phyloP scores from a whole-genome alignment of 768 basidiomycete species.

The Boletus patriciae region DNA sequence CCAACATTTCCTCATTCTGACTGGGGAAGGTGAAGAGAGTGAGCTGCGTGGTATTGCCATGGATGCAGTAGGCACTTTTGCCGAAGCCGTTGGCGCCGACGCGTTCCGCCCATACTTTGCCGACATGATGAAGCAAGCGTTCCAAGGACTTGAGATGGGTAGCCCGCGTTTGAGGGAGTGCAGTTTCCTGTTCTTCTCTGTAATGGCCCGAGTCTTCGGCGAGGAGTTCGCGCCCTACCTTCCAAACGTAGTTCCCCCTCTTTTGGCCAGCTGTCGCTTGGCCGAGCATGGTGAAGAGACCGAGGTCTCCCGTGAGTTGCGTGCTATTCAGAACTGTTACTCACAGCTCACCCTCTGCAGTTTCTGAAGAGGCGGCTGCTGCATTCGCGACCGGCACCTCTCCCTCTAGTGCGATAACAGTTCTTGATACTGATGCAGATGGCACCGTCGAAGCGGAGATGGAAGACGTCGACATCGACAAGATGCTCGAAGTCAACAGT shows the following conservation, averaged over 20 bases:
- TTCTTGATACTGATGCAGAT: slow-evolving; percentile 55
- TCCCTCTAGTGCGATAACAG: slow-evolving; percentile 64
- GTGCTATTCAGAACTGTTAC: not conserved
- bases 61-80: slow-evolving; percentile 98
- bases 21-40: slow-evolving; percentile 85
- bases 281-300: slow-evolving; percentile 70
- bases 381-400: slow-evolving; percentile 76
- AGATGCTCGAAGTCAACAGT: slow-evolving; percentile 89
- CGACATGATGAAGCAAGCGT: slow-evolving; percentile 95
- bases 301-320: slow-evolving; percentile 42
- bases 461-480: slow-evolving; percentile 82
- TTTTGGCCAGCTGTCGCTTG: slow-evolving; percentile 82
- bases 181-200: slow-evolving; percentile 97
- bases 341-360: slow-evolving; percentile 23
- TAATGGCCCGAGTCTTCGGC: slow-evolving; percentile 96
- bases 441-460: slow-evolving; percentile 61
- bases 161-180: slow-evolving; percentile 89
- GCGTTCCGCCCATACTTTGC: slow-evolving; percentile 93
- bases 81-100: slow-evolving; percentile 94
- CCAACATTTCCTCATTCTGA: slow-evolving; percentile 83
- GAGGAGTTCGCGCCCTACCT: slow-evolving; percentile 92
- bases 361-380: slow-evolving; percentile 53
- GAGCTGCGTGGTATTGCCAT: slow-evolving; percentile 97
- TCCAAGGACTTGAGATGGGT: slow-evolving; percentile 84
- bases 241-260: slow-evolving; percentile 79